phyloP scores from a whole-genome alignment of 257 asterid genomes.

The Linderniella brevidens region DNA sequence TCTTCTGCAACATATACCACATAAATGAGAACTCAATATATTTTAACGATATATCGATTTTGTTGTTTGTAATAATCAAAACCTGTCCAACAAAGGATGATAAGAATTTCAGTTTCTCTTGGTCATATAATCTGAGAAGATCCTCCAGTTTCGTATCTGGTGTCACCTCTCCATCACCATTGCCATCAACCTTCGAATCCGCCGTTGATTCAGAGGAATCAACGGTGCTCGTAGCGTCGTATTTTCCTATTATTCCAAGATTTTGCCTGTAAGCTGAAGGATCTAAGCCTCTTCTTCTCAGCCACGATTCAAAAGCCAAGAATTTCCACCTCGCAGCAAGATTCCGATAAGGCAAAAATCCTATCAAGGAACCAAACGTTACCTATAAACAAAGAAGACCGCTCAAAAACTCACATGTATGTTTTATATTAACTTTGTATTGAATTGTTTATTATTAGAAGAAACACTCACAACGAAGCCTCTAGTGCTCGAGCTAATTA shows the following conservation, averaged over 20 bases:
- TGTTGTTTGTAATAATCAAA: slow-evolving; percentile 10
- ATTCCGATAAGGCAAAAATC: slow-evolving; percentile 84
- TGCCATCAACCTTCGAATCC: slow-evolving; percentile 20
- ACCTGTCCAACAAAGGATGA: slow-evolving; percentile 97
- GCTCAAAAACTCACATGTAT: slow-evolving; percentile 5
- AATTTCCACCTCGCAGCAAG: slow-evolving; percentile 90
- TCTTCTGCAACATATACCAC: slow-evolving; percentile 49
- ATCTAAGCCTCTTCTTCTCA: slow-evolving; percentile 73
- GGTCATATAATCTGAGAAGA: slow-evolving; percentile 68
- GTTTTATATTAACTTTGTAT: slow-evolving; percentile 3
- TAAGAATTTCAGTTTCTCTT: slow-evolving; percentile 68
- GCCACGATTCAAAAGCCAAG: slow-evolving; percentile 90
- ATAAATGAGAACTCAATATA: slow-evolving; percentile 4
- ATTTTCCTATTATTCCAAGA: slow-evolving; percentile 56
- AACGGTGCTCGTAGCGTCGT: slow-evolving; percentile 30
- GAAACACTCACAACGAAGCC: slow-evolving; percentile 74
- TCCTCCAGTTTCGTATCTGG: slow-evolving; percentile 82
- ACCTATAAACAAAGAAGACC: slow-evolving; percentile 34
- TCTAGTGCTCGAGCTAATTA: slow-evolving; percentile 63
- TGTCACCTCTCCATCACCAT: slow-evolving; percentile 19
- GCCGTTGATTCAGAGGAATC: slow-evolving; percentile 22
- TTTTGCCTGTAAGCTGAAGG: slow-evolving; percentile 70
- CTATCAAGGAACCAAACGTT: slow-evolving; percentile 78
- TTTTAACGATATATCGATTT: not conserved
- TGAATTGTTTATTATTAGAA: not conserved